Evolutionary conservation across 2,329 filamentous ascomycete species (phyloP).

Genomic region (Penicillium griseofulvum): DNA sequence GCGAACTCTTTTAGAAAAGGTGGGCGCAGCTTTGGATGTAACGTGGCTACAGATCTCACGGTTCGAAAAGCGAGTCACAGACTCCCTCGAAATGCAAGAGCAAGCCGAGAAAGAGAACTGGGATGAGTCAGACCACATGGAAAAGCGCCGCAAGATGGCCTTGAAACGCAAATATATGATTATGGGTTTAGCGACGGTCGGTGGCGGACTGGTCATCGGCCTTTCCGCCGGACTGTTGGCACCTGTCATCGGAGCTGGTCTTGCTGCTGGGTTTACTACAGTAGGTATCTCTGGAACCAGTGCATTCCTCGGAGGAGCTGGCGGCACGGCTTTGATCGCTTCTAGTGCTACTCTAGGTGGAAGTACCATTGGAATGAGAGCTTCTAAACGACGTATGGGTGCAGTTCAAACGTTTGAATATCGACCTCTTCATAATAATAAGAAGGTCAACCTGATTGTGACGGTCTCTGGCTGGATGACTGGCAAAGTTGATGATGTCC

Average conservation of each 20-base stretch:
- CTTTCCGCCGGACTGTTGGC: constrained; percentile 88
- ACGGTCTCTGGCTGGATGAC: constrained; percentile 98
- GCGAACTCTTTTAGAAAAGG: constrained; percentile 75
- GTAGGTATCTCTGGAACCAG: constrained; percentile 88
- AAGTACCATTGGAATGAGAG: constrained; percentile 78
- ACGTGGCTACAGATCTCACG: constrained; percentile 90
- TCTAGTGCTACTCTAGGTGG: constrained; percentile 84
- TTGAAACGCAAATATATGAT: constrained; percentile 83
- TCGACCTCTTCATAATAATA: constrained; percentile 94
- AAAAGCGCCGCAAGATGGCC: constrained; percentile 74
- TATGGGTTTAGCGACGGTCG: constrained; percentile 96
- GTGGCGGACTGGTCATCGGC: constrained; percentile 90
- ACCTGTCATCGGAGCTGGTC: constrained; percentile 87
- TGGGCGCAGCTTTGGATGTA: constrained; percentile 76
- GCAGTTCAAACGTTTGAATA: constrained; percentile 97
- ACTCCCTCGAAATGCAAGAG: constrained; percentile 97
- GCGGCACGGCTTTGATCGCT: constrained; percentile 90
- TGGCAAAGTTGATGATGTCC: constrained; percentile 93
- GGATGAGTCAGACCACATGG: constrained; percentile 95
- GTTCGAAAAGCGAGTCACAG: constrained; percentile 95
- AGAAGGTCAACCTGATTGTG: constrained; percentile 90
- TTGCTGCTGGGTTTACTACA: constrained; percentile 91
- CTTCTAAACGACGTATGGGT: constrained; percentile 82
- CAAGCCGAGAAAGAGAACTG: constrained; percentile 91
- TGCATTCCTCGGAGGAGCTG: constrained; percentile 85